phyloP scores from a whole-genome alignment of 108 stramenopile species.

The Skeletonema costatum region DNA sequence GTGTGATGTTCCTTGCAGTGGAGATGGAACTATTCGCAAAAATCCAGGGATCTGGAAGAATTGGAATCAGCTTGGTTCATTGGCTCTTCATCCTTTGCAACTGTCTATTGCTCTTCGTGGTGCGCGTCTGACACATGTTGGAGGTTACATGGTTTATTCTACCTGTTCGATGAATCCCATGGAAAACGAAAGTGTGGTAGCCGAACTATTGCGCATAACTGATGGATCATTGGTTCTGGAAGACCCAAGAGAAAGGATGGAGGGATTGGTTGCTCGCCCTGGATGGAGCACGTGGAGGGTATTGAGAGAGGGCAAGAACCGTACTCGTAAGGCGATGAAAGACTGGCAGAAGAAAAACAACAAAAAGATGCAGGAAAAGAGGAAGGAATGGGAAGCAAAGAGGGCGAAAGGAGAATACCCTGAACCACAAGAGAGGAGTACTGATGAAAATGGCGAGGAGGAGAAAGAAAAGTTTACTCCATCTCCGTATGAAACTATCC shows the following conservation, averaged over 20 bases:
- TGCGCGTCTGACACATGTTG: constrained; percentile 76
- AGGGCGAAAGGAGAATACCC: constrained; percentile 17
- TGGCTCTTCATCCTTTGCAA: constrained; percentile 87
- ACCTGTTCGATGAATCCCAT: constrained; percentile 98
- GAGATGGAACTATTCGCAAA: constrained; percentile 98
- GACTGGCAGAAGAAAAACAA: constrained; percentile 74
- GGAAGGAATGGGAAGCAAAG: constrained; percentile 55
- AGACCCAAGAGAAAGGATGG: constrained; percentile 64
- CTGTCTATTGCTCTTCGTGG: constrained; percentile 86
- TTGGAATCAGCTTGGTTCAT: constrained; percentile 68
- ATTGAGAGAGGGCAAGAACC: constrained; percentile 59
- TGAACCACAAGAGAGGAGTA: constrained; percentile 52
- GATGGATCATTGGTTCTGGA: constrained; percentile 89
- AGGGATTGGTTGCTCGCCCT: constrained; percentile 82
- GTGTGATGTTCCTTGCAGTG: constrained; percentile 97
- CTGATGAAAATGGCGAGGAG: constrained; percentile 32
- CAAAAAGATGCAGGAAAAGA: constrained; percentile 68
- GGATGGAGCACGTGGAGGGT: constrained; percentile 91
- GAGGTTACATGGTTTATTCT: constrained; percentile 94
- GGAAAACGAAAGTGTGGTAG: constrained; percentile 99
- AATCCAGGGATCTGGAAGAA: constrained; percentile 89
- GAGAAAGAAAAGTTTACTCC: constrained; percentile 24
- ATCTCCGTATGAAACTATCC: constrained; percentile 42
- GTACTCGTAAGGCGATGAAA: constrained; percentile 55
- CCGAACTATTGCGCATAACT: constrained; percentile 72